Conservation (phyloP, 169 alveolate species). For the Eimeria acervulina region DNA sequence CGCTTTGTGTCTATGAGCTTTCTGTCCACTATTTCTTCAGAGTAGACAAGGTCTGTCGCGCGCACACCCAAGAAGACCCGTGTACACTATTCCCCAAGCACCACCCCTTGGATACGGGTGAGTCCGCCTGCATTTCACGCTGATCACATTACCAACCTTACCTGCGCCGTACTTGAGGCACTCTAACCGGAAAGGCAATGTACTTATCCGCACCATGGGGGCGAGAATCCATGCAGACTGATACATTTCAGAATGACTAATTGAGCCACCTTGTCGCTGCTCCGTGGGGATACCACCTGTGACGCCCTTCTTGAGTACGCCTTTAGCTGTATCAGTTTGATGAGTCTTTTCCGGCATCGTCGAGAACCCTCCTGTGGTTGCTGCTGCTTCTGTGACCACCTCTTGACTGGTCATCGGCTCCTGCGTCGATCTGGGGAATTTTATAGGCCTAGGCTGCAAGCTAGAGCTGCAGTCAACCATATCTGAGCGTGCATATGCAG, state of each 20-base stretch:
- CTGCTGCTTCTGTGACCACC: neutral
- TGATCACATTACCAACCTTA: neutral
- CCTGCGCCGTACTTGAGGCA: conserved; percentile 86
- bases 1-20: conserved; percentile 73
- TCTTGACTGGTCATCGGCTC: neutral
- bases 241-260: neutral
- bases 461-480: neutral
- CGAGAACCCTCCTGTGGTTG: neutral
- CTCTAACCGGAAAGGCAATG: conserved; percentile 83
- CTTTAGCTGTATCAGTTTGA: neutral
- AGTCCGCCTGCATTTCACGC: neutral
- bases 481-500: neutral
- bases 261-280: neutral
- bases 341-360: neutral
- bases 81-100: neutral
- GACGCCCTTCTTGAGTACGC: neutral
- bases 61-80: neutral
- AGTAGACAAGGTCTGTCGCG: conserved; percentile 74
- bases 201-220: conserved; percentile 85
- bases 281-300: neutral
- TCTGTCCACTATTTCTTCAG: conserved; percentile 84
- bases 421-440: neutral
- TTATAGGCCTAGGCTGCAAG: neutral
- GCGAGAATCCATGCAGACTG: conserved; percentile 80
- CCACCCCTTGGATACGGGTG: neutral